Percentiles rank a stretch among this genome's conserved stretches.
Conservation (phyloP, 2,329 filamentous ascomycete species). For the Fusarium beomiforme region DNA sequence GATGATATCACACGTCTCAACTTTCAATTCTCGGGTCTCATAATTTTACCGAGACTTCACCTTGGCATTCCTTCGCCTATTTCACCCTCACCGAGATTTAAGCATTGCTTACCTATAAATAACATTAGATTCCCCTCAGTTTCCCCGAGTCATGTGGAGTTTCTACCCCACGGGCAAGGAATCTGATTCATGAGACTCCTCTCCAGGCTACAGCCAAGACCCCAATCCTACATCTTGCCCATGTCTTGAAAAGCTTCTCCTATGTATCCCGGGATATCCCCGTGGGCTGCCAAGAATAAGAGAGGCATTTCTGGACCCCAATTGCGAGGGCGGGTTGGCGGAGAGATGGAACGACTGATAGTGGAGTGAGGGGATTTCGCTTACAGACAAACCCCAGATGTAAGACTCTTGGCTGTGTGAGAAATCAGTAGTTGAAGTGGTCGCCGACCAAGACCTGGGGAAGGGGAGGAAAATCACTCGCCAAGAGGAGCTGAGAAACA, state of each 20-base stretch:
- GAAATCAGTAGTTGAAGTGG: conserved; percentile 16
- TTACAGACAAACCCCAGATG: background rate
- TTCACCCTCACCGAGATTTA: background rate
- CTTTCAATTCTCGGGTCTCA: background rate
- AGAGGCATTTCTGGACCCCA: conserved; percentile 12
- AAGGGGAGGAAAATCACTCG: conserved; percentile 5
- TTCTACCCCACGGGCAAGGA: background rate
- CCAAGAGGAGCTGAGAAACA: background rate
- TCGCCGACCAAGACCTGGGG: background rate
- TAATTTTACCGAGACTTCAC: background rate
- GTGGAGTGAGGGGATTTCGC: background rate
- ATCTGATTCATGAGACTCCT: conserved; percentile 4
- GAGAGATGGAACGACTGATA: background rate
- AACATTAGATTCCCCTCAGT: background rate
- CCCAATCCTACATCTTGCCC: background rate
- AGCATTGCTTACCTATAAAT: background rate
- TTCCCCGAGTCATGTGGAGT: background rate
- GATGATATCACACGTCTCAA: too few relatives aligned
- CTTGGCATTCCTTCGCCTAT: background rate
- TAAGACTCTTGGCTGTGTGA: conserved; percentile 4
- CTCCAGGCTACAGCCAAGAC: conserved; percentile 3
- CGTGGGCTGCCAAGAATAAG: background rate
- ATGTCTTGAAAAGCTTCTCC: background rate
- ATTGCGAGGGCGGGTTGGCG: background rate
- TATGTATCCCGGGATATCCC: background rate